These are phyloP conservation scores for Vaccinium vitisidaea DNA, from an alignment of 148 eudicot genomes.

Conservation along the genomic window DNA sequence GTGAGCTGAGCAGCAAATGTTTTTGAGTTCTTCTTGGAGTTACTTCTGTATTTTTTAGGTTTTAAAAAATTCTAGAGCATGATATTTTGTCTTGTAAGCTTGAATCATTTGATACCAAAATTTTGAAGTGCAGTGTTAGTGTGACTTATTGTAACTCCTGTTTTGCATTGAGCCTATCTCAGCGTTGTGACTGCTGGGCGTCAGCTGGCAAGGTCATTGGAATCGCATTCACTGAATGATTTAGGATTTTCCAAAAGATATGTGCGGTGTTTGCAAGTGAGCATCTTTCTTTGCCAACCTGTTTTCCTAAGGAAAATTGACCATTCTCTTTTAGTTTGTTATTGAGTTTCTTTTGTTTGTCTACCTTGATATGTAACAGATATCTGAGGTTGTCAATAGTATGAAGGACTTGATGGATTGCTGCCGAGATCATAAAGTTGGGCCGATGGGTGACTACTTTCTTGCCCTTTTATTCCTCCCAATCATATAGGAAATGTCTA, in stretches of 20 bases:
- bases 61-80: neutral
- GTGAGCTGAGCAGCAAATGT: neutral
- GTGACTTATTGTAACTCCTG: too few species aligned
- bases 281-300: constrained; percentile 12
- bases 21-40: neutral
- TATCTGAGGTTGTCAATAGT: constrained; percentile 88
- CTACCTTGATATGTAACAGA: constrained; percentile 41
- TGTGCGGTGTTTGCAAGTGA: constrained; percentile 87
- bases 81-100: neutral
- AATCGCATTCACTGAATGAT: constrained; percentile 82
- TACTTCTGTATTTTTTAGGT: neutral
- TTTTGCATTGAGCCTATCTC: constrained; percentile 3
- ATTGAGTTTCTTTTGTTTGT: constrained; percentile 12
- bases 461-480: neutral
- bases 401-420: constrained; percentile 89
- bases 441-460: constrained; percentile 71
- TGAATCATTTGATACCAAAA: neutral
- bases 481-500: neutral
- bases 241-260: constrained; percentile 95
- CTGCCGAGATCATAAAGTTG: constrained; percentile 64
- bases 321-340: neutral
- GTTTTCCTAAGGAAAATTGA: neutral
- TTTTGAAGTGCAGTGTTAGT: neutral
- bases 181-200: constrained; percentile 92
- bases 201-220: constrained; percentile 84